phyloP scores from a whole-genome alignment of 768 basidiomycete species.

The Galerina sulciceps region DNA sequence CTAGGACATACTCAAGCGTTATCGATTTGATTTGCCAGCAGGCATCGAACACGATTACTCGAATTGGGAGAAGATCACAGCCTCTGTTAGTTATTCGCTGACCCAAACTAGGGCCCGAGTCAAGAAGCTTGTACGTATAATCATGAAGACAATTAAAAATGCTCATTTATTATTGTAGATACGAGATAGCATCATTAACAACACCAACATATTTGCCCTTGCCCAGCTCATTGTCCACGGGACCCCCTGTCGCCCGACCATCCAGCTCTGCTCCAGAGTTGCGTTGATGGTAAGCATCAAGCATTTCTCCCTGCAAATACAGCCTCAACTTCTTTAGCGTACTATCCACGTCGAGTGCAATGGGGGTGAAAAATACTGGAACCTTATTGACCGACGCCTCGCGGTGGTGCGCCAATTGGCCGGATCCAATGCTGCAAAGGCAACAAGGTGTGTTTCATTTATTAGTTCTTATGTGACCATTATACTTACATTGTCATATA shows the following conservation, averaged over 20 bases:
- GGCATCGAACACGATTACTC: constrained; percentile 11
- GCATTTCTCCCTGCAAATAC: neutral
- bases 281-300: constrained; percentile 11
- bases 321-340: neutral
- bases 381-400: constrained; percentile 11
- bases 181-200: neutral
- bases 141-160: neutral
- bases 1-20: constrained; percentile 10
- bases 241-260: constrained; percentile 9
- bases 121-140: neutral
- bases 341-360: constrained; percentile 9
- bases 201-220: constrained; percentile 11
- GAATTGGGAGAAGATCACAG: constrained; percentile 9
- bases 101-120: constrained; percentile 11
- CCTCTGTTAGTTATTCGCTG: constrained; percentile 11
- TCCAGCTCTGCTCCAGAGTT: constrained; percentile 13
- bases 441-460: neutral
- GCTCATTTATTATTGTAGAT: constrained; percentile 3
- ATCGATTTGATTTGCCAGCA: constrained; percentile 7
- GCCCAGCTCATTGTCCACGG: constrained; percentile 9
- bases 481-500: neutral
- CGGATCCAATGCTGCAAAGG: neutral
- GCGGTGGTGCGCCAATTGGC: constrained; percentile 9
- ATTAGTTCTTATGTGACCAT: neutral
- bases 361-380: constrained; percentile 16